Evolutionary conservation across 768 basidiomycete species (phyloP).

Genomic region (Auriscalpium orientale): DNA sequence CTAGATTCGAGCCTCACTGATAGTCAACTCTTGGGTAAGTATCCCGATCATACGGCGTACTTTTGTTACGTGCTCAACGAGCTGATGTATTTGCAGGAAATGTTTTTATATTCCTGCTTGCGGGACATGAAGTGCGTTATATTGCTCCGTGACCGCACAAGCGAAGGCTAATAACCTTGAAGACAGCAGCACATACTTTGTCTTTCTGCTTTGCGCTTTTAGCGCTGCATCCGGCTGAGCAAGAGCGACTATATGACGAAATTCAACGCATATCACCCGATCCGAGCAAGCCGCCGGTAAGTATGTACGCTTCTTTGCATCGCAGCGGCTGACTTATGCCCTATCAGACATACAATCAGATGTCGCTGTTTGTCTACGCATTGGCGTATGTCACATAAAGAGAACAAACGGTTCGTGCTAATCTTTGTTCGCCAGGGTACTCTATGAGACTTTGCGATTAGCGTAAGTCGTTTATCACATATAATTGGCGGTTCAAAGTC

Average conservation of each 20-base stretch:
- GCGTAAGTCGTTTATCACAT: conserved; percentile 14
- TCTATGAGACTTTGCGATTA: conserved; percentile 43
- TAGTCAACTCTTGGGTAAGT: conserved; percentile 16
- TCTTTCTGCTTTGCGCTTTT: conserved; percentile 33
- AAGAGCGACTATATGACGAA: conserved; percentile 31
- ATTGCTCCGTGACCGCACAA: neutral
- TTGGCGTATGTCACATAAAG: conserved; percentile 11
- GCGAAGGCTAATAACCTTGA: neutral
- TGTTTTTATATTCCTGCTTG: conserved; percentile 27
- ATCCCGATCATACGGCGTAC: neutral
- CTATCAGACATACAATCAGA: conserved; percentile 17
- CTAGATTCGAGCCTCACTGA: conserved; percentile 10
- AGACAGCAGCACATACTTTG: conserved; percentile 33
- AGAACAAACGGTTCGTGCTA: neutral
- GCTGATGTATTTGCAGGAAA: conserved; percentile 8
- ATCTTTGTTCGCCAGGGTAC: conserved; percentile 26
- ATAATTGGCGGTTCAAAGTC: too few species aligned
- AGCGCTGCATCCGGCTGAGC: conserved; percentile 34
- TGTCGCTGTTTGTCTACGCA: conserved; percentile 12
- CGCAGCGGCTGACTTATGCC: neutral
- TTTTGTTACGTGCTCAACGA: neutral
- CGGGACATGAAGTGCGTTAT: conserved; percentile 25
- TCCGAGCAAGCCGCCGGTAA: conserved; percentile 14
- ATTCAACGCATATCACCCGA: conserved; percentile 26
- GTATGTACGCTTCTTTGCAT: neutral